These are phyloP conservation scores for Nakazawaea sp. DNA, from an alignment of 805 yeast genomes.

Conservation along the genomic window DNA sequence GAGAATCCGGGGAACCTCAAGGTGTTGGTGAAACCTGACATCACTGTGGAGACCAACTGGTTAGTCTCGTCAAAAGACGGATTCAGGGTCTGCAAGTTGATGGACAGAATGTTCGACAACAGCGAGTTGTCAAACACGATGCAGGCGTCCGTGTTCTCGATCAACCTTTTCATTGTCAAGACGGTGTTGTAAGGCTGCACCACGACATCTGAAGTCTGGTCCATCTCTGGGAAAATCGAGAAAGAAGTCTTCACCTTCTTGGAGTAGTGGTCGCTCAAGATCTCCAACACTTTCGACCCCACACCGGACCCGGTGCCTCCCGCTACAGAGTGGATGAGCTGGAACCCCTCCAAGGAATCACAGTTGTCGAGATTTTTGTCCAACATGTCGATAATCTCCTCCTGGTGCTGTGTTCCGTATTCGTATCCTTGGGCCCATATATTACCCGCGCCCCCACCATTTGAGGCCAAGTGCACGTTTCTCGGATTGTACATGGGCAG, in stretches of 20 bases:
- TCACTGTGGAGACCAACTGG: constrained; percentile 76
- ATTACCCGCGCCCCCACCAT: constrained; percentile 92
- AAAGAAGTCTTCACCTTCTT: constrained; percentile 81
- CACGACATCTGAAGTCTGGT: constrained; percentile 89
- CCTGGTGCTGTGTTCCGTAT: constrained; percentile 62
- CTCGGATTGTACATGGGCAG: constrained; percentile 74
- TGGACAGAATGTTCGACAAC: constrained; percentile 62
- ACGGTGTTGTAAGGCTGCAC: constrained; percentile 95
- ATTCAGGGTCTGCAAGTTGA: constrained; percentile 44
- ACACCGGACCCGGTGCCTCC: constrained; percentile 99
- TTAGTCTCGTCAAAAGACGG: constrained; percentile 77
- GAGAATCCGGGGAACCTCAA: constrained; percentile 87
- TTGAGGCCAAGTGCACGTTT: constrained; percentile 69
- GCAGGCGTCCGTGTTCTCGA: constrained; percentile 79
- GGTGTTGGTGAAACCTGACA: constrained; percentile 82
- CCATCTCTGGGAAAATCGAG: constrained; percentile 71
- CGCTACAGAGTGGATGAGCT: constrained; percentile 88
- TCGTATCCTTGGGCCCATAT: constrained; percentile 91
- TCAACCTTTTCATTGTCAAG: constrained; percentile 71
- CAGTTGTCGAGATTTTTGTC: constrained; percentile 88
- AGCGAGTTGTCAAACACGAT: constrained; percentile 92
- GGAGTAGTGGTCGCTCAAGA: constrained; percentile 70
- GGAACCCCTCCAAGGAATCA: constrained; percentile 86
- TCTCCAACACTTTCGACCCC: constrained; percentile 77
- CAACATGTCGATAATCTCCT: constrained; percentile 72